Base-by-base conservation (phyloP, 495 filamentous ascomycete species). In the Stereocaulon alpinum region DNA sequence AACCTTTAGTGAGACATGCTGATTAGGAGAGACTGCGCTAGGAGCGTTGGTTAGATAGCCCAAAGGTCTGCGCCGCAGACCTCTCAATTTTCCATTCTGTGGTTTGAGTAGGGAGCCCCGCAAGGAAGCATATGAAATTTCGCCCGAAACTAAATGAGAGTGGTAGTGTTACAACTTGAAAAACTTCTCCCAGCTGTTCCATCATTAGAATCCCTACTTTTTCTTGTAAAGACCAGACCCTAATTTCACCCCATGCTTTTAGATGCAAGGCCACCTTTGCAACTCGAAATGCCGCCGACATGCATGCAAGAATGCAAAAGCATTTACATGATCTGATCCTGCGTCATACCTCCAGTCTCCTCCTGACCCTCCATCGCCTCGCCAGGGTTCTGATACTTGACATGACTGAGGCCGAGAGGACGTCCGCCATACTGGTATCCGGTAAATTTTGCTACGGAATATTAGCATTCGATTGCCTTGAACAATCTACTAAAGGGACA, bases 381-480 rank as follows among this genome's bases (percentile, higher is more conserved):
- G 18, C 71, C 78, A 58, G 76, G 73, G 63, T 82, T 89, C 67
- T 85, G 72, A 72, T 97, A 97, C 70, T 91, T 91, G 73, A 95
- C 91, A 71, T 86, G 97, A 65, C 82, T 88, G 59, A 98, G 80
- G 32, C 91, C 89, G 55, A 98, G 84, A 61, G 94, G 93, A 62
- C 93, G 88, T 44, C 92, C 93, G 62, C 93, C 93, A 69, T 98
- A 98, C 69, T 95, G 88, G 67, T 98, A 98, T 54, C 91, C 91
- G 63, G 91, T 89, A 76, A 98, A 98, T 68, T 97, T 98, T 66
- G 88, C 84, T 86, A 60, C 29, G 18, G 56, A 40, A 59, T 40
- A 42, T 40, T 54, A 44, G 30, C 27, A 32, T 72, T 64, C 69
- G 61, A 42, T 30, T 15, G 9, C 4, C 2, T 22, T 12, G 52